Evolutionary conservation across 1,139 yeast species (phyloP).

Genomic region (Sugiyamaella pinicola): DNA sequence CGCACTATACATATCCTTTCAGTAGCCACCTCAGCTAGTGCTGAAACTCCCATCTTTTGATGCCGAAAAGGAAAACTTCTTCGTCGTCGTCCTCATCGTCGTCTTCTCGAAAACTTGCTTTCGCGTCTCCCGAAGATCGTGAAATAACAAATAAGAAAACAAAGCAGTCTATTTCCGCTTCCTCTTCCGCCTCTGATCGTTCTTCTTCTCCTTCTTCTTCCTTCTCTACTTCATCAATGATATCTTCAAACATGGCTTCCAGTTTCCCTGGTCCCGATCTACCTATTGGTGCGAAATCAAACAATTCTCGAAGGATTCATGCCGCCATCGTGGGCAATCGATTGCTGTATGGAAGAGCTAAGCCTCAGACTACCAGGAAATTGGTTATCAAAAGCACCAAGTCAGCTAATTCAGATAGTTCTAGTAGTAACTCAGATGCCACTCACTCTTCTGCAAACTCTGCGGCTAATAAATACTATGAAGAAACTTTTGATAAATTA

Average conservation of each 20-base stretch:
- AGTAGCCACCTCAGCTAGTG: neutral
- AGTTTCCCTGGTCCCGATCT: constrained; percentile 16
- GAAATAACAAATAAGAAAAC: neutral
- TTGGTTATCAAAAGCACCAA: constrained; percentile 26
- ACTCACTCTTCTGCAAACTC: constrained; percentile 10
- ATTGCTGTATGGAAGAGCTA: constrained; percentile 23
- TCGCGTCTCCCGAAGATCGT: neutral
- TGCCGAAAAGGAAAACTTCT: constrained; percentile 17
- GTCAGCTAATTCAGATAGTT: constrained; percentile 5
- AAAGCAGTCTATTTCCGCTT: neutral
- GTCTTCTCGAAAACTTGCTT: neutral
- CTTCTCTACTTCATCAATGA: neutral
- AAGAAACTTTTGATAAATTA: constrained; percentile 29
- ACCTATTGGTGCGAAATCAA: constrained; percentile 12
- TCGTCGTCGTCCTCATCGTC: constrained; percentile 8
- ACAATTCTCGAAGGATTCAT: constrained; percentile 12
- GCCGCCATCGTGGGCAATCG: constrained; percentile 26
- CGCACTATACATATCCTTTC: neutral
- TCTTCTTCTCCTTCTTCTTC: neutral
- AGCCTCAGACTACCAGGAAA: constrained; percentile 20
- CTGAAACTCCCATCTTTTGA: constrained; percentile 4
- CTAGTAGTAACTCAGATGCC: neutral
- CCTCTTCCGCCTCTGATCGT: neutral
- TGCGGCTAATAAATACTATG: constrained; percentile 29
- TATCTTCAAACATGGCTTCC: constrained; percentile 8